Evolutionary conservation across 2,329 filamentous ascomycete genomes (phyloP), one percentile per base, ranked within the genome.

Genomic region (Geoglossum cookeanum): DNA sequence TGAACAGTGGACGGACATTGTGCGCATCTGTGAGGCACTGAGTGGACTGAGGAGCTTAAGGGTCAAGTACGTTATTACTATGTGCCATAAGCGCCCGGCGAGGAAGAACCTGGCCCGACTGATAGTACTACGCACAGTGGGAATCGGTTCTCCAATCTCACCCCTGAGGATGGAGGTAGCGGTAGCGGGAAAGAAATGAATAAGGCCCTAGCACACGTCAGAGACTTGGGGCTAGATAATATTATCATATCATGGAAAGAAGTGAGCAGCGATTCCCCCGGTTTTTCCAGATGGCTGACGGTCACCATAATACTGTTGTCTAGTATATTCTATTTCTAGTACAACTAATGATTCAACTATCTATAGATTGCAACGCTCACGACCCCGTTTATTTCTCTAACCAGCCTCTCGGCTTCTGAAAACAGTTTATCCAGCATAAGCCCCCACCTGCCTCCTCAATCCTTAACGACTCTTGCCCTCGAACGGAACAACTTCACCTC

Each of bases 401-500:
- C 68, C 3, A 70, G 68, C 1, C 72, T 85, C 22, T 71, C 74
- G 32, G 78, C 74, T 35, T 75, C 78, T 48, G 72, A 74, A 35
- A 85, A 85, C 64, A 74, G 78, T 54, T 70, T 89, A 0, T 70
- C 72, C 0, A 5, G 29, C 13, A n/a, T 58, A n/a, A 17, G 32
- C 1, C 22, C 45, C 27, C 11, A 27, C 42, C 33, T 54, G 3
- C 29, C 45, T 11, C 22, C 56, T 22, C 17, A 58, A 0, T 79
- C 75, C 0, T 68, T 90, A 3, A 79, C 75, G 2, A 78, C 79
- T 2, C 65, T 92, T 3, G 81, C 80, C 56, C 74, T 94, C 9
- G 85, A 90, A 63, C 83, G 79, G 67, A 92, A 92, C 66, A 70
- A 76, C 32, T 83, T 92, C 64, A 72, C 71, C 1, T 71, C 74